Base-by-base conservation (phyloP, 176 grass and related monocot genomes). In the Musa schizocarpa region DNA sequence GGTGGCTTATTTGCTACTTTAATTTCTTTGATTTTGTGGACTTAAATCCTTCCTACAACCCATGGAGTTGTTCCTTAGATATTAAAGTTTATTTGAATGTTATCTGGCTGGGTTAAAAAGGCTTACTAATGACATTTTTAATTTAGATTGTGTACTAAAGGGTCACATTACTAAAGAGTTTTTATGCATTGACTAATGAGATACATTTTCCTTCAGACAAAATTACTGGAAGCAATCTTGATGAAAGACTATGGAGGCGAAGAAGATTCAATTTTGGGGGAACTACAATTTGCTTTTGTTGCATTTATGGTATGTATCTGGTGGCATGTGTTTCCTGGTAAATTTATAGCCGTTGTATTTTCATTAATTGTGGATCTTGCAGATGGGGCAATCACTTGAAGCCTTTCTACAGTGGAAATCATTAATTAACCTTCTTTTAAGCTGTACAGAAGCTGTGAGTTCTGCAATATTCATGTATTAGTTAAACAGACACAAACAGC, bases 351-450 rank as follows among this genome's bases (percentile, higher is more conserved):
- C 9, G 51, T 74, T 62, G 65, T 12, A 71, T 75, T 2, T 58
- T 61, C 81, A 77, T 85, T 22, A 16, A 63, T 68, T 79, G 68
- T 76, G 54, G 72, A 27, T 66, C 80, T 54, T 76, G 78, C 62
- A 97, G 94, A 97, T 97, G 88, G 90, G 88, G 10, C 90, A 93
- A 24, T 97, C 90, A 17, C 78, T 93, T 43, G 90, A 97, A 82
- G 86, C 86, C 51, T 93, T 97, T 76, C 81, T 87, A 82, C 94
- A 97, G 50, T 97, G 94, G 90, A 97, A 97, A 82, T 76, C 88
- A 82, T 72, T 97, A 59, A 50, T 91, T 80, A 84, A 68, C 79
- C 90, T 97, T 93, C 87, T 97, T 81, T 85, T 97, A 58, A 90
- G 88, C 80, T 93, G 94, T 43, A 83, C 52, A 10, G 72, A 97